Evolutionary conservation across 2,329 filamentous ascomycete genomes (phyloP), one percentile per base, ranked within the genome.

Genomic region (Triangularia setosa): DNA sequence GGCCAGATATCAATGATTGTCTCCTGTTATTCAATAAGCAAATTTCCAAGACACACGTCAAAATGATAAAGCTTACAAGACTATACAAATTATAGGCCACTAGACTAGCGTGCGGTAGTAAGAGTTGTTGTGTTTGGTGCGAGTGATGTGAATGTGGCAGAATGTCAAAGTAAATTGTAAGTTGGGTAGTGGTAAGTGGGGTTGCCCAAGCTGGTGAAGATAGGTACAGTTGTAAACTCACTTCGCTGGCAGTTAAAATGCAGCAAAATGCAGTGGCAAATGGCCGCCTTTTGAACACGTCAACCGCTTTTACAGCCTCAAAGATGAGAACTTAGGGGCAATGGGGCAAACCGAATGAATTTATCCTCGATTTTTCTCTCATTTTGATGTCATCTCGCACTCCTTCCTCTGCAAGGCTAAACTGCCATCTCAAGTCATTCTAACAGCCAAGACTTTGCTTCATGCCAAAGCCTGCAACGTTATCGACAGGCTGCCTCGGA

Each of bases 231-330:
- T 35, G 30, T 14, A 35, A 40, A 2, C 35, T 40, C 35, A 40
- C 14, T 18, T 40, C 14, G 35, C 52, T 27, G 24, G 23, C 25
- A 21, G 30, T 24, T 3, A 9, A 23, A 28, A n/a, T 35, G 12
- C 55, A 58, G n/a, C n/a, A 54, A 23, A 28, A 28, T 18, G 23
- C 53, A 44, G 57, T 59, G 57, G 57, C 57, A 25, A 59, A 21
- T 23, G 35, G 35, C 30, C 6, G 23, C 23, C 25, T 44, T 21
- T 16, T 27, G 57, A 40, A 40, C 57, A 59, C 57, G 57, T 59
- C 57, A 59, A 40, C 33, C 57, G 33, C 35, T 44, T 44, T n/a
- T 44, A 59, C 12, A 16, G 21, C 57, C 33, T 48, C 21, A 59
- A 33, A 48, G n/a, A 48, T 6, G n/a, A 48, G 0, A 48, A 5